Evolutionary conservation across 306 rosid genomes (phyloP).

Genomic region (Lithocarpus polystachyus): DNA sequence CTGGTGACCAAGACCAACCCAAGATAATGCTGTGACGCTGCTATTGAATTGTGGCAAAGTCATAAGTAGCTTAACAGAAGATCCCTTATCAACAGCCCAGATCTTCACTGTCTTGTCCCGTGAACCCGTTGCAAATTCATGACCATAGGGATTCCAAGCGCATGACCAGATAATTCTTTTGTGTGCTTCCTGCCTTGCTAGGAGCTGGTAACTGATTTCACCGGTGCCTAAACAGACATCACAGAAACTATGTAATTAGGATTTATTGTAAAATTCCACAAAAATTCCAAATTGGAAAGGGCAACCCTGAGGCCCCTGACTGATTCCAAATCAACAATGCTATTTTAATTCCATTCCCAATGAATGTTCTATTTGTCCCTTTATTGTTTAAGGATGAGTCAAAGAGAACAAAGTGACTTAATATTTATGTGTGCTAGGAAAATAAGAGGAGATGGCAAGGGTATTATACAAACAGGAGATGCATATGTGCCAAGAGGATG

Average conservation of each 20-base stretch:
- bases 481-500: not conserved
- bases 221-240: slow-evolving; percentile 45
- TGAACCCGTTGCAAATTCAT: slow-evolving; percentile 93
- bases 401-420: not conserved
- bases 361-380: not conserved
- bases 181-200: slow-evolving; percentile 83
- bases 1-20: slow-evolving; percentile 37
- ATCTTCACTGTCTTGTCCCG: slow-evolving; percentile 84
- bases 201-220: slow-evolving; percentile 52
- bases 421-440: not conserved
- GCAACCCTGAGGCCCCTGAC: not conserved
- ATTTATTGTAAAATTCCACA: not conserved
- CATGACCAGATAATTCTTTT: slow-evolving; percentile 97
- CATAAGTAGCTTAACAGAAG: slow-evolving; percentile 50
- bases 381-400: not conserved
- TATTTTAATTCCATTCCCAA: not conserved
- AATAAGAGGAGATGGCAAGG: not conserved
- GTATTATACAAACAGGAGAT: not conserved
- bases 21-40: slow-evolving; percentile 82
- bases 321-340: not conserved
- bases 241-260: slow-evolving; percentile 14
- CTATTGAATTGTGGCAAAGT: slow-evolving; percentile 59
- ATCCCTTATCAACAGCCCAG: slow-evolving; percentile 55
- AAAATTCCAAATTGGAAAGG: not conserved
- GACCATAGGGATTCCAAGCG: slow-evolving; percentile 85